Percentiles rank a stretch among this genome's conserved stretches.
Conservation (phyloP, 768 basidiomycete genomes). For the Suillus hirtellus region DNA sequence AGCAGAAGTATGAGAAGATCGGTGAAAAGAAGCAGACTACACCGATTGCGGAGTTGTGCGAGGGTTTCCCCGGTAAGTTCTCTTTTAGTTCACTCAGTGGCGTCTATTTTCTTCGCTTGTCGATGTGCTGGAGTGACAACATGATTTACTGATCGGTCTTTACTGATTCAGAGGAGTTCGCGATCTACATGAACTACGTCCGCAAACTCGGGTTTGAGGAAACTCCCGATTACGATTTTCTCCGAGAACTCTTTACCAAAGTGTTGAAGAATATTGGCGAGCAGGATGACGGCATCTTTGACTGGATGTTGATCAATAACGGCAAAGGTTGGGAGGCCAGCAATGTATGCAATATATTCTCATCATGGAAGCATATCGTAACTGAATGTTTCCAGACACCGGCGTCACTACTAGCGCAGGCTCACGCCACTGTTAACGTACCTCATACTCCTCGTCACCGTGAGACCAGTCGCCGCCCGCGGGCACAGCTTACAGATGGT, state of each 20-base stretch:
- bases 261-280: constrained; percentile 87
- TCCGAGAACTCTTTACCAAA: constrained; percentile 91
- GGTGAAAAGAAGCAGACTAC: constrained; percentile 99
- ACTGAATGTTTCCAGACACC: constrained; percentile 36
- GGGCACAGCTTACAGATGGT: constrained; percentile 56
- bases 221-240: constrained; percentile 95
- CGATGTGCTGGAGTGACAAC: constrained; percentile 1
- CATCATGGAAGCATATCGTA: constrained; percentile 9
- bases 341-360: constrained; percentile 53
- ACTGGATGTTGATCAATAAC: constrained; percentile 94
- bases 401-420: constrained; percentile 45
- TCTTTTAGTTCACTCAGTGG: constrained; percentile 4
- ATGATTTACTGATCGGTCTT: constrained; percentile 9
- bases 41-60: constrained; percentile 87
- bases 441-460: constrained; percentile 56
- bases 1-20: constrained; percentile 99
- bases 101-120: constrained; percentile 5
- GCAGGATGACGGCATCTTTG: constrained; percentile 88
- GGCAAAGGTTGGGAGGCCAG: constrained; percentile 96
- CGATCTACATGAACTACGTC: constrained; percentile 99
- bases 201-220: constrained; percentile 98
- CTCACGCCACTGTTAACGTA: constrained; percentile 55
- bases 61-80: constrained; percentile 85
- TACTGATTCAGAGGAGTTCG: constrained; percentile 79
- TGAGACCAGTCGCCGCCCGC: constrained; percentile 58